These are phyloP conservation scores for Gymnopilus dilepis DNA, from an alignment of 768 basidiomycete genomes.

Conservation along the genomic window DNA sequence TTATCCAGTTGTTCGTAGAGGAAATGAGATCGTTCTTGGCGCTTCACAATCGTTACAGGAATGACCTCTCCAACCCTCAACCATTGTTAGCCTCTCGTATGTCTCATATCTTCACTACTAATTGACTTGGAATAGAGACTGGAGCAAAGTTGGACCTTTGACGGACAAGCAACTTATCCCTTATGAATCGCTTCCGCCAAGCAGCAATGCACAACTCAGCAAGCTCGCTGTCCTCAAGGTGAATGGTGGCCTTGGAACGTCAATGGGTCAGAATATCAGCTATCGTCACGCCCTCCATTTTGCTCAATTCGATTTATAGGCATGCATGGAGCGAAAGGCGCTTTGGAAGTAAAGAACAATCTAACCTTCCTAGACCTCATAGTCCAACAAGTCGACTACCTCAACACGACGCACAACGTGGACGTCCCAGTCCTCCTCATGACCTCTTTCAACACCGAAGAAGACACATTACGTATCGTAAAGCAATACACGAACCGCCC, in stretches of 20 bases:
- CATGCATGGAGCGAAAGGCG: slow-evolving; percentile 77
- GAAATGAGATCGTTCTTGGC: slow-evolving; percentile 89
- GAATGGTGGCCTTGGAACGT: slow-evolving; percentile 88
- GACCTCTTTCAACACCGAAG: slow-evolving; percentile 94
- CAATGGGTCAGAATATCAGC: slow-evolving; percentile 60
- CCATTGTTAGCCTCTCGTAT: slow-evolving; percentile 58
- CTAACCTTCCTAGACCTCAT: slow-evolving; percentile 89
- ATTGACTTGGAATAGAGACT: slow-evolving; percentile 51
- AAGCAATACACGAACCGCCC: slow-evolving; percentile 87
- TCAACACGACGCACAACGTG: slow-evolving; percentile 72
- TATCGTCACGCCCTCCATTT: slow-evolving; percentile 12
- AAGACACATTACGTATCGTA: slow-evolving; percentile 85
- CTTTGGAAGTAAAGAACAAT: slow-evolving; percentile 86
- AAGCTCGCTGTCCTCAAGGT: slow-evolving; percentile 88
- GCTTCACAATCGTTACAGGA: slow-evolving; percentile 81
- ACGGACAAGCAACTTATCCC: slow-evolving; percentile 72
- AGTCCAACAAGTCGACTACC: slow-evolving; percentile 86
- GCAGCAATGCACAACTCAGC: slow-evolving; percentile 62
- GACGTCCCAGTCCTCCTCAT: slow-evolving; percentile 89
- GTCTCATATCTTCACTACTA: slow-evolving; percentile 68
- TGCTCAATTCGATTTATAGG: slow-evolving; percentile 50
- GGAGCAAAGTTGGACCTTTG: slow-evolving; percentile 76
- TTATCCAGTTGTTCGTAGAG: slow-evolving; percentile 61
- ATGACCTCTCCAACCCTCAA: slow-evolving; percentile 68
- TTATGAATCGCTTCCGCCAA: slow-evolving; percentile 62